Conservation (phyloP, 495 filamentous ascomycete species). For the Penicillium turbatum region DNA sequence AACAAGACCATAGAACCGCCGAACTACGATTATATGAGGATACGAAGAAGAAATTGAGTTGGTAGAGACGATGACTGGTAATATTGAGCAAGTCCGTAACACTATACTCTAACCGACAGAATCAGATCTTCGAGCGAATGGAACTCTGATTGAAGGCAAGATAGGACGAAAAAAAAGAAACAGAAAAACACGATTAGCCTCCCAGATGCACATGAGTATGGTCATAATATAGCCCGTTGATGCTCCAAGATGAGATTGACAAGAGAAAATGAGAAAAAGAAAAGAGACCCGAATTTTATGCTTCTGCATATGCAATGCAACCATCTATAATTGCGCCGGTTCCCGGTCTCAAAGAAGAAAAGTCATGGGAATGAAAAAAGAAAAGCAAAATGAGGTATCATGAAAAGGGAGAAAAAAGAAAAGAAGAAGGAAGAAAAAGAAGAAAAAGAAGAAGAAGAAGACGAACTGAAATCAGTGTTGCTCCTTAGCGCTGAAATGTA, state of each 20-base stretch:
- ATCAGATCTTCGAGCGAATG: slow-evolving; percentile 1
- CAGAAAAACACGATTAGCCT: slow-evolving; percentile 32
- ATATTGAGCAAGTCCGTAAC: slow-evolving; percentile 18
- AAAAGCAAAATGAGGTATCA: slow-evolving; percentile 14
- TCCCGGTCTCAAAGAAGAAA: slow-evolving; percentile 13
- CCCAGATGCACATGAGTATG: slow-evolving; percentile 42
- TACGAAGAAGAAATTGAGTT: background rate
- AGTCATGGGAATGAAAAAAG: slow-evolving; percentile 11
- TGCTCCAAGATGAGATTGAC: slow-evolving; percentile 24
- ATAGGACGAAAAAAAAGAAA: background rate
- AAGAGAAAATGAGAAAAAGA: slow-evolving; percentile 11
- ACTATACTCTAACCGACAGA: slow-evolving; percentile 12
- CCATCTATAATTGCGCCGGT: slow-evolving; percentile 26
- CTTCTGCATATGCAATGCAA: slow-evolving; percentile 22
- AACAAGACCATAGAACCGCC: background rate
- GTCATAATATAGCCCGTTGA: slow-evolving; percentile 31
- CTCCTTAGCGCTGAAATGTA: slow-evolving; percentile 7
- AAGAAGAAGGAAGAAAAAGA: slow-evolving; percentile 10
- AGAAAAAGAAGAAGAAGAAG: slow-evolving; percentile 9
- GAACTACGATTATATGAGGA: background rate
- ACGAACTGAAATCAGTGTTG: background rate
- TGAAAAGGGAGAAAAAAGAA: slow-evolving; percentile 15
- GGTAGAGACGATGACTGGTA: slow-evolving; percentile 8
- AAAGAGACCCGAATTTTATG: slow-evolving; percentile 14
- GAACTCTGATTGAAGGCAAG: background rate